Evolutionary conservation across 805 yeast genomes (phyloP), one percentile per base, ranked within the genome.

Genomic region (Candida xyloterini): DNA sequence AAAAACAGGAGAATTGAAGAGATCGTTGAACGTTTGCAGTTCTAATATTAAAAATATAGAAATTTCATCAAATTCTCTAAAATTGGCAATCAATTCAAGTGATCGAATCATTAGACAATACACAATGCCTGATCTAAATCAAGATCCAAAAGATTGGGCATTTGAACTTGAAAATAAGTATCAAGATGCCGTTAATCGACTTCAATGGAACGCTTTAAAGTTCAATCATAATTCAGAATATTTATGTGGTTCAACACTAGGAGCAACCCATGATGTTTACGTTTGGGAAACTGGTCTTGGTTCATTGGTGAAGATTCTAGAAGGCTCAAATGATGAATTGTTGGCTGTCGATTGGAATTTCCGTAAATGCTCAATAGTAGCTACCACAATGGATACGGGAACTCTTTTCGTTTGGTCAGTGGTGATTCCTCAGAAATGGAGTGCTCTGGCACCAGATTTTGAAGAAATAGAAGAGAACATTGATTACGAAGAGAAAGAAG

Each of bases 381-480:
- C 95, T 13, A 84, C 86, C 21, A 96, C 97, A 0, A 65, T 86
- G 39, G 98, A 90, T 55, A 70, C 85, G 23, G 97, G 97, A 1
- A 70, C 78, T 27, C 74, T 90, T 2, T 89, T 85, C 56, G 57
- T 84, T 28, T 91, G 97, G 96, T 76, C 83, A 35, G 74, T 86
- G 8, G 75, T 76, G 27, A 77, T 85, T 15, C 95, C 95, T 1
- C 96, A 89, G 53, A 84, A 86, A 63, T 90, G 98, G 98, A 84
- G 95, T 60, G 95, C 97, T 1, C 67, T 90, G 52, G 97, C 97
- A 0, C 97, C 97, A 1, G 98, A 91, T 60, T 90, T 91, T 58
- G 95, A 84, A 33, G 97, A 90, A 60, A 81, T 90, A 30, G 96
- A 90, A 56, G 95, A 89, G 54, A 91, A 89, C 55, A 82, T 86